These are phyloP conservation scores for Fonsecaea nubica DNA, from an alignment of 2,329 filamentous ascomycete genomes.

Conservation along the genomic window DNA sequence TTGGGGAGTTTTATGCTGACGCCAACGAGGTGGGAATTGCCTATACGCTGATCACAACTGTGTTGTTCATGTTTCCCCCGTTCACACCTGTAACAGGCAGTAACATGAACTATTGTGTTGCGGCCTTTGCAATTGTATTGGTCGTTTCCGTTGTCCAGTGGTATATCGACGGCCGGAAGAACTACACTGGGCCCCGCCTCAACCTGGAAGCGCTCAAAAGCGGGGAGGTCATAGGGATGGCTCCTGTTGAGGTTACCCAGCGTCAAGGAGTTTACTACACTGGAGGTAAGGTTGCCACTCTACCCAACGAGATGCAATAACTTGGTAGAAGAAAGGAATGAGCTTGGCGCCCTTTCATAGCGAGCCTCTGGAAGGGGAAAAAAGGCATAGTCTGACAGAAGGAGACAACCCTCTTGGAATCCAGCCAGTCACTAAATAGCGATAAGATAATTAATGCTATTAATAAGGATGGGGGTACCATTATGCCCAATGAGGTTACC, in stretches of 20 bases:
- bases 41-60: constrained; percentile 73
- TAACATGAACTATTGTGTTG: constrained; percentile 69
- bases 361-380: too few species aligned
- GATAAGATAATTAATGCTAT: too few species aligned
- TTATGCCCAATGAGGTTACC: too few species aligned
- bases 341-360: too few species aligned
- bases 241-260: constrained; percentile 12
- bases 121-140: constrained; percentile 65
- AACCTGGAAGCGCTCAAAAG: constrained; percentile 47
- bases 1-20: background rate
- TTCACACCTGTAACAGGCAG: constrained; percentile 66
- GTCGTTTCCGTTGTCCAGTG: constrained; percentile 65
- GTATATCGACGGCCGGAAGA: constrained; percentile 66
- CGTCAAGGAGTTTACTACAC: too few species aligned
- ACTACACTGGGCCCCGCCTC: constrained; percentile 62
- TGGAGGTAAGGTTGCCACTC: too few species aligned
- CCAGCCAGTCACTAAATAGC: too few species aligned
- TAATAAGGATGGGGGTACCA: too few species aligned
- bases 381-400: too few species aligned
- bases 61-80: constrained; percentile 77
- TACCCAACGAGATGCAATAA: too few species aligned
- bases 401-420: too few species aligned
- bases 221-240: constrained; percentile 39
- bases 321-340: too few species aligned
- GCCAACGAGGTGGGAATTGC: constrained; percentile 59